These are phyloP conservation scores for Cercospora citrullina DNA, from an alignment of 2,329 filamentous ascomycete species.

Conservation along the genomic window DNA sequence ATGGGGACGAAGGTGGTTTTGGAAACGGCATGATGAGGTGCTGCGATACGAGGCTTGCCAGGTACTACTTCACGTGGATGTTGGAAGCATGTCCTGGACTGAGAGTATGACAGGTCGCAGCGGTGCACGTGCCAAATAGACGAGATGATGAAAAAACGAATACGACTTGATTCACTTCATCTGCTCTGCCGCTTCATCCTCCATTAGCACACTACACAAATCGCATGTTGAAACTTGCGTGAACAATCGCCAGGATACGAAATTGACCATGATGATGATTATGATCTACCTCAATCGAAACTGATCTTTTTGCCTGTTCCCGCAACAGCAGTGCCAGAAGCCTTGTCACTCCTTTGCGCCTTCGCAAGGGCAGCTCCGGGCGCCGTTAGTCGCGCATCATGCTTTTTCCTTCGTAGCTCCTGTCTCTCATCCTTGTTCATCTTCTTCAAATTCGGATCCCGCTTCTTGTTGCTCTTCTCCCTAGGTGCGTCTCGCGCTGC, in stretches of 20 bases:
- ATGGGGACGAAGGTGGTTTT: slow-evolving; percentile 14
- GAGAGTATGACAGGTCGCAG: slow-evolving; percentile 42
- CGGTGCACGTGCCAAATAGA: slow-evolving; percentile 36
- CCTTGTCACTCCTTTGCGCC: slow-evolving; percentile 51
- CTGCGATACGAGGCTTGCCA: slow-evolving; percentile 40
- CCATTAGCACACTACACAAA: neutral
- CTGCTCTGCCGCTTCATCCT: neutral
- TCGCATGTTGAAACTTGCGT: neutral
- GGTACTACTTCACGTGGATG: slow-evolving; percentile 27
- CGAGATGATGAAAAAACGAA: slow-evolving; percentile 15
- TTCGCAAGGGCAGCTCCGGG: slow-evolving; percentile 48
- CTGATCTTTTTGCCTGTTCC: slow-evolving; percentile 76
- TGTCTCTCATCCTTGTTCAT: slow-evolving; percentile 37
- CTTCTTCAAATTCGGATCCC: slow-evolving; percentile 34
- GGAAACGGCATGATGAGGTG: slow-evolving; percentile 40
- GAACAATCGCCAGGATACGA: neutral
- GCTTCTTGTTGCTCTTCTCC: slow-evolving; percentile 31
- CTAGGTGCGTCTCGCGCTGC: slow-evolving; percentile 25
- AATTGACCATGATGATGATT: neutral
- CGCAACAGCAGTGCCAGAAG: slow-evolving; percentile 78
- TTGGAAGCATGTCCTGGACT: slow-evolving; percentile 24
- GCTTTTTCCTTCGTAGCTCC: slow-evolving; percentile 40
- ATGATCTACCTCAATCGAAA: slow-evolving; percentile 57
- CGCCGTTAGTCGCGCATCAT: slow-evolving; percentile 48
- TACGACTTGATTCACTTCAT: slow-evolving; percentile 14